Percentiles rank a stretch among this genome's conserved stretches.
These are phyloP conservation scores for Helotiales sp. DNA, from an alignment of 2,329 filamentous ascomycete genomes.

Conservation along the genomic window DNA sequence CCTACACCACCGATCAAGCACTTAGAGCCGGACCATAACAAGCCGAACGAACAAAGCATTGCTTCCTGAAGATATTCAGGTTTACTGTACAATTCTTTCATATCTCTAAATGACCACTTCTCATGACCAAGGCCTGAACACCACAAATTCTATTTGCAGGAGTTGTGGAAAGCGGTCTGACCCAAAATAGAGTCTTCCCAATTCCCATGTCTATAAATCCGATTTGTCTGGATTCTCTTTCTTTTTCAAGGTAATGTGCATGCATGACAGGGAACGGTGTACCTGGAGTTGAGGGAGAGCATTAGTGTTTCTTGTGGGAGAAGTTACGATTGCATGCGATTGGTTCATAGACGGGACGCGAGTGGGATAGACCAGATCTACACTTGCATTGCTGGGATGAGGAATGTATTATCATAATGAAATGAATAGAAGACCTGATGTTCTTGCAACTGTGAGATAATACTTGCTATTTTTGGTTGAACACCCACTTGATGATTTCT, in stretches of 20 bases:
- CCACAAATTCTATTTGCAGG: not conserved
- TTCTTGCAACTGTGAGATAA: not conserved
- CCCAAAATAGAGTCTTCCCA: not conserved
- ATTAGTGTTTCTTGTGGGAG: not conserved
- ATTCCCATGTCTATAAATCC: not conserved
- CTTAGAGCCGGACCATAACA: slow-evolving; percentile 24
- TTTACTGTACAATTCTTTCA: not conserved
- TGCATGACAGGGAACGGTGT: not conserved
- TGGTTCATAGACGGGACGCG: slow-evolving; percentile 12
- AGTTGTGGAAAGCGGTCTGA: not conserved
- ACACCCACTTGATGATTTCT: too few species aligned
- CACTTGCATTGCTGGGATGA: slow-evolving; percentile 12
- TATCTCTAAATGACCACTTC: not conserved
- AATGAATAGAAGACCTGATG: not conserved
- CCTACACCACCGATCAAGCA: slow-evolving; percentile 61
- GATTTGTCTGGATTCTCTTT: not conserved
- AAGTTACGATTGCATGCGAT: slow-evolving; percentile 12
- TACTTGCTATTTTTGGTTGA: too few species aligned
- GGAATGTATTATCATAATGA: slow-evolving; percentile 16
- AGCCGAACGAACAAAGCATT: not conserved
- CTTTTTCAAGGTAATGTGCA: not conserved
- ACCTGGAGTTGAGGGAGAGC: not conserved
- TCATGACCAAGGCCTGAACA: not conserved
- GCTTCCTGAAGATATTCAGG: not conserved
- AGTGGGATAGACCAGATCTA: slow-evolving; percentile 15